Evolutionary conservation across 305 asterid species (phyloP), one percentile per base, ranked within the genome.

Genomic region (Fraxinus angustifolia): DNA sequence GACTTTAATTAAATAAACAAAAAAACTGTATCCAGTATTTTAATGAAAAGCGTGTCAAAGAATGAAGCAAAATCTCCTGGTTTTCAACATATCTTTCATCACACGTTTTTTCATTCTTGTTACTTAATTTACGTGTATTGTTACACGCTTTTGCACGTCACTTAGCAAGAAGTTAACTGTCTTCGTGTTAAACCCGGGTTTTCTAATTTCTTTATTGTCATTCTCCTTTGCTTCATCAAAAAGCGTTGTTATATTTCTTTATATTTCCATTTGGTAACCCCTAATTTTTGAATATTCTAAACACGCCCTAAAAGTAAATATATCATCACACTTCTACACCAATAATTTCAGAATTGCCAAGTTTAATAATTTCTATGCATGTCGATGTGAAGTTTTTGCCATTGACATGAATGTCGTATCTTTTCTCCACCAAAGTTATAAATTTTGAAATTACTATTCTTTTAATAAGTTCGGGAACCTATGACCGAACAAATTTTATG

Each of bases 211-310:
- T 78, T 58, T 76, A 45, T 33, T 75, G n/a, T 10, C 73, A 7
- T 40, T 53, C 80, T 48, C 82, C 85, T 87, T 87, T 87, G 81
- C 89, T 82, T 83, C 79, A 53, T n/a, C 71, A 72, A 28, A 60
- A 78, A 81, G 85, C 83, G 75, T 80, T 70, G 76, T 79, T 68
- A 42, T 23, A 60, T 70, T 76, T 35, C 48, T 78, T 77, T 30
- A 72, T 79, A 65, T 70, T 83, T 71, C 33, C 82, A 48, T 21
- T 80, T 83, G 3, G 67, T 4, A 75, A 67, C 53, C 48, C 76
- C 14, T 21, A 4, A 17, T 8, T 53, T 60, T 70, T 7, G 23
- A 31, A 31, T 31, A 31, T 16, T 14, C 42, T 11, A 70, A 31
- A 70, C n/a, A 14, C 75, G 1, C 75, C 75, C 75, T 19, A 30